Evolutionary conservation across 768 basidiomycete species (phyloP).

Genomic region (Mrakia blollopis): DNA sequence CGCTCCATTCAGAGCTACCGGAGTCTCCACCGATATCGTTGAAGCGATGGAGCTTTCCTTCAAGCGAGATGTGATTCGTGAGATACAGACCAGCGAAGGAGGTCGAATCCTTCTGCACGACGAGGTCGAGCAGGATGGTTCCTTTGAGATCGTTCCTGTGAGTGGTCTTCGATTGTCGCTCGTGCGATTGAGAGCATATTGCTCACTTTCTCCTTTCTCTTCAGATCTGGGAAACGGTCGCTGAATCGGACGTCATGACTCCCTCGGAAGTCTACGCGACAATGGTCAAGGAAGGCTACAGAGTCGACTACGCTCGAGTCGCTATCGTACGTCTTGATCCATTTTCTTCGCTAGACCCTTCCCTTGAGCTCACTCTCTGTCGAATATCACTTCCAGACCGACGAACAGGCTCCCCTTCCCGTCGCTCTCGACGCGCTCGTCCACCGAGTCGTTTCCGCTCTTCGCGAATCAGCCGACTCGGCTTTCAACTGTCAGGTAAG

Average conservation of each 20-base stretch:
- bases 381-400: conserved; percentile 56
- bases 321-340: conserved; percentile 63
- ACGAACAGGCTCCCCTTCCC: conserved; percentile 93
- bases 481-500: conserved; percentile 92
- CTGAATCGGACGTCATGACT: conserved; percentile 45
- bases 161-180: not conserved
- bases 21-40: conserved; percentile 81
- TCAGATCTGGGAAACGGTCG: conserved; percentile 77
- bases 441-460: conserved; percentile 57
- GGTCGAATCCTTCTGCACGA: conserved; percentile 89
- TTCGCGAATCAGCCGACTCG: conserved; percentile 54
- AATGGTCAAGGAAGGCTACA: conserved; percentile 38
- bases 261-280: conserved; percentile 44
- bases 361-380: conserved; percentile 16
- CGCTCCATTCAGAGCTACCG: conserved; percentile 68
- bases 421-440: conserved; percentile 74
- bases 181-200: not conserved
- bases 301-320: conserved; percentile 57
- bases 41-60: conserved; percentile 85
- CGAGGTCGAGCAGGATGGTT: conserved; percentile 86
- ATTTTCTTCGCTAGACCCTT: conserved; percentile 1
- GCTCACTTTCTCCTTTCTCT: not conserved
- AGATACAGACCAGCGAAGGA: conserved; percentile 58
- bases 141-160: conserved; percentile 76
- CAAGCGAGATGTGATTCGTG: conserved; percentile 79